phyloP scores from a whole-genome alignment of 208 protist genomes.

The Leishmania mexicana region DNA sequence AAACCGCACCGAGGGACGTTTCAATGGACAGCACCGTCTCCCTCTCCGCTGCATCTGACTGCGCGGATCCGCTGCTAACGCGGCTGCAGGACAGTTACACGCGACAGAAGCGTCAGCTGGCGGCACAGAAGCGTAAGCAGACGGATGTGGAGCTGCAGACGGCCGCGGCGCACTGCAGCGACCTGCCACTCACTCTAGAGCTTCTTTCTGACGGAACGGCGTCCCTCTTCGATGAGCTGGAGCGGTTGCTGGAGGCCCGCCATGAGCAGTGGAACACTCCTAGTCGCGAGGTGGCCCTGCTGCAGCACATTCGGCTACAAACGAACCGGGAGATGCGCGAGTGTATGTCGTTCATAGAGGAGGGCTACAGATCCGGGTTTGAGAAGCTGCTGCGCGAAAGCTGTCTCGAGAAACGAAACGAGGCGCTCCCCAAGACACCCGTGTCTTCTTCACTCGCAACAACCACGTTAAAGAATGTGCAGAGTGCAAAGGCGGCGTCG shows the following conservation, averaged over 20 bases:
- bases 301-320: conserved; percentile 54
- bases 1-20: not conserved
- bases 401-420: conserved; percentile 5
- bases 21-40: conserved; percentile 6
- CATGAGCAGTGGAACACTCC: not conserved
- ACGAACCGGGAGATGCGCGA: conserved; percentile 76
- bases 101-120: conserved; percentile 39
- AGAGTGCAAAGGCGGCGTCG: not conserved
- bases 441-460: not conserved
- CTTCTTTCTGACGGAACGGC: conserved; percentile 71
- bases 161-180: conserved; percentile 46
- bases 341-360: conserved; percentile 62
- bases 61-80: conserved; percentile 25
- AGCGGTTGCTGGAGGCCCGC: conserved; percentile 18
- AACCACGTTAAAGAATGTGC: not conserved
- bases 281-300: conserved; percentile 30
- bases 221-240: conserved; percentile 66
- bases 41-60: not conserved
- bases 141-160: conserved; percentile 41
- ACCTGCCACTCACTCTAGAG: conserved; percentile 60
- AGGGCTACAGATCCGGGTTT: conserved; percentile 81
- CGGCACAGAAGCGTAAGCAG: conserved; percentile 43
- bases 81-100: conserved; percentile 62
- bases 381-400: conserved; percentile 45
- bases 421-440: not conserved